These are phyloP conservation scores for Penicillium ochrochloron DNA, from an alignment of 495 filamentous ascomycete species.

Conservation along the genomic window DNA sequence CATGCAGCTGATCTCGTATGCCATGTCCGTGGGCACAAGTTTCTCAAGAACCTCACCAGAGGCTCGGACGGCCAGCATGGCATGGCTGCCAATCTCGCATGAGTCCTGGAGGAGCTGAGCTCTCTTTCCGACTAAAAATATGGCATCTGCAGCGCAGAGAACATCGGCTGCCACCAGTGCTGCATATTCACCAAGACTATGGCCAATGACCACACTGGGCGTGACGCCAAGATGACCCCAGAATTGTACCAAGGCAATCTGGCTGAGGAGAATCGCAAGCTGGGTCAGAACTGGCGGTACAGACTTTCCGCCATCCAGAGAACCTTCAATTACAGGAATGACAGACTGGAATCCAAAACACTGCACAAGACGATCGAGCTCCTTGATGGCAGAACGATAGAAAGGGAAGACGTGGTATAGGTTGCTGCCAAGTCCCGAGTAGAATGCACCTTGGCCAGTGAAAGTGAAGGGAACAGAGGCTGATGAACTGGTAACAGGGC, in stretches of 20 bases:
- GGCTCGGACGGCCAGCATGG: conserved; percentile 62
- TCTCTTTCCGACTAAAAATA: conserved; percentile 31
- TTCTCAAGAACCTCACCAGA: not conserved
- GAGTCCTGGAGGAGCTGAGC: conserved; percentile 24
- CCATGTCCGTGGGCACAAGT: not conserved
- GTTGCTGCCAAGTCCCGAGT: conserved; percentile 36
- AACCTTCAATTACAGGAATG: conserved; percentile 20
- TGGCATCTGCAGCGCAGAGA: conserved; percentile 28
- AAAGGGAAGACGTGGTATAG: conserved; percentile 29
- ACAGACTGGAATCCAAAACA: conserved; percentile 40
- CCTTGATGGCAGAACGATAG: conserved; percentile 34
- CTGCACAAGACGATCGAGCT: conserved; percentile 35
- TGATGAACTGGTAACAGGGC: not conserved
- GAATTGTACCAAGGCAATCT: conserved; percentile 32
- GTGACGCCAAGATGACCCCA: conserved; percentile 25
- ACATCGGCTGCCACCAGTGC: conserved; percentile 36
- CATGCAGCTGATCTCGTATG: conserved; percentile 58
- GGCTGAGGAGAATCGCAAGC: conserved; percentile 17
- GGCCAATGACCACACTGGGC: conserved; percentile 32
- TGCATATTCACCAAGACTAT: conserved; percentile 49
- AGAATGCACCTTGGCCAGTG: conserved; percentile 71
- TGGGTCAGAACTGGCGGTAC: conserved; percentile 28
- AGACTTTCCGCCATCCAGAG: conserved; percentile 6
- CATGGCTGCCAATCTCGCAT: conserved; percentile 20
- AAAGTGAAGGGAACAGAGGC: conserved; percentile 62